Evolutionary conservation across 83 land plant genomes (phyloP), one percentile per base, ranked within the genome.

Genomic region (Picea abies): DNA sequence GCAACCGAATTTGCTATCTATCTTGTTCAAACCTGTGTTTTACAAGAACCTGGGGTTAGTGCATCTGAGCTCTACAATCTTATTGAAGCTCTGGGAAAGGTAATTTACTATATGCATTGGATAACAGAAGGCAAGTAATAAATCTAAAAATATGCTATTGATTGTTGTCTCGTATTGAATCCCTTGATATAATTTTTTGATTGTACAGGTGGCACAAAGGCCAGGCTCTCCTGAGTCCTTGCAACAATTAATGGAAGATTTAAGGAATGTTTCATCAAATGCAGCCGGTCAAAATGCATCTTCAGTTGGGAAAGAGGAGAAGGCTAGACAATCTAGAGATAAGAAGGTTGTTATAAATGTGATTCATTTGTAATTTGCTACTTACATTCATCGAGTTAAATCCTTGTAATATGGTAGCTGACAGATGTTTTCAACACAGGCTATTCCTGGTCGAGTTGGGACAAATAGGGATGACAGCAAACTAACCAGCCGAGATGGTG

Each of bases 141-240:
- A 26, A 10, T 35, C 68, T 32, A 39, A 39, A 49, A 49, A 41
- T 20, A 41, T 72, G 41, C 10, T 1, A 39, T 72, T 39, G 49
- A 17, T 19, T 20, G 56, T 41, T 72, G 10, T 41, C 5, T 22
- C 73, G 8, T 80, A 11, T 39, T 52, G 56, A 11, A 52, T 11
- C 14, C 12, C 14, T 25, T 81, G 79, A 63, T 73, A 76, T 77
- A 14, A 16, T 76, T 5, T 82, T 81, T 4, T 29, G 32, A 63
- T 68, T 61, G 63, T 63, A 41, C 47, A 95, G 98, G 80, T 95
- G 79, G 95, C 98, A n/a, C 80, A 89, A 83, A 91, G 95, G 80
- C 95, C 98, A 72, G 99, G 98, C 32, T 92, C 95, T 52, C 93
- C 98, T 25, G 99, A 95, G 81, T 92, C 99, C 37, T 84, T 97